Base-by-base conservation (phyloP, 106 monocot species). In the Cymbidium sinense region DNA sequence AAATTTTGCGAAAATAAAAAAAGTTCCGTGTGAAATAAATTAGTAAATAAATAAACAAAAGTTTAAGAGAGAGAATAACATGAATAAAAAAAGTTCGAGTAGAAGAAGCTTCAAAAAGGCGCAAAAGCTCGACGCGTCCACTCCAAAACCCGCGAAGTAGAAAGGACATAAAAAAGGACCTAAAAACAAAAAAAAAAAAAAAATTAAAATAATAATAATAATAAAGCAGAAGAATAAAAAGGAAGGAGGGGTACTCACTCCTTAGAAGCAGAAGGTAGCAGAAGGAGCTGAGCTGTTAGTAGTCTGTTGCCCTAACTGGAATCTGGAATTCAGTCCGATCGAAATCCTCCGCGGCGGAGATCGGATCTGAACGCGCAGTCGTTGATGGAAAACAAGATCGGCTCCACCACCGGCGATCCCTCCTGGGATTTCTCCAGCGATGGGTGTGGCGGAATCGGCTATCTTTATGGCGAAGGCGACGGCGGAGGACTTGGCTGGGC, bases 101-200 rank as follows among this genome's bases (percentile, higher is more conserved):
- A 4, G 34, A 27, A 64, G 75, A 79, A 79, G 70, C 79, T 79
- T 79, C 79, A 70, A 55, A 69, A 75, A 81, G 76, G 34, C 65
- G 1, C 47, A 44, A 47, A 70, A 64, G 27, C 71, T 71, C 50
- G 33, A 76, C 81, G 75, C 81, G 76, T 81, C 76, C n/a, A 35
- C 81, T 76, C 81, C 81, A 75, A 81, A 75, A 20, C 30, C 81
- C 76, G 36, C 76, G 36, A 71, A 71, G 29, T 71, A 71, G 34
- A 69, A 69, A 71, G 37, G 71, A 35, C 36, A 13, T 21, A 7
- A 21, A 71, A 71, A 71, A 37, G 5, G 20, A 70, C 8, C 18
- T n/a, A 21, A 61, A 67, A 76, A 75, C n/a, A 28, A 65, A 28
- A 28, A 19, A 77, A 78, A 31, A 3, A 65, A 43, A 30, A 67